phyloP scores from a whole-genome alignment of 1,284 basidiomycete genomes.

The Farysia itapuensis region DNA sequence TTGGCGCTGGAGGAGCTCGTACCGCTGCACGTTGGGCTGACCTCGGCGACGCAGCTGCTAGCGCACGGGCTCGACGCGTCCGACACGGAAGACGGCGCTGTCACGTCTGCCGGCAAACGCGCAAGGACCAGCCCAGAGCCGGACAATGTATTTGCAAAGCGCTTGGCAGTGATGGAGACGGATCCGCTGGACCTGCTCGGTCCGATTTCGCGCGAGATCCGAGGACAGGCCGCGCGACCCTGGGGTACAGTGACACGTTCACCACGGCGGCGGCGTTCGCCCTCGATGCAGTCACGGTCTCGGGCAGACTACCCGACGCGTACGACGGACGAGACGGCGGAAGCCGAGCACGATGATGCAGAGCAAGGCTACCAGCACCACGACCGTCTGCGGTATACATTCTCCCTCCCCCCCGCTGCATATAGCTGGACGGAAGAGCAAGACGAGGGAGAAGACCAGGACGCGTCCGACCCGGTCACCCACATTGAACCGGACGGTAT shows the following conservation, averaged over 20 bases:
- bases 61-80: conserved; percentile 1
- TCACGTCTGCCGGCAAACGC: conserved; percentile 3
- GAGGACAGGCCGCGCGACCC: conserved; percentile 12
- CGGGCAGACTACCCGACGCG: conserved; percentile 6
- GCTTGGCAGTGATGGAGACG: conserved; percentile 12
- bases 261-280: background rate
- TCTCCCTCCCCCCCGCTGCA: conserved; percentile 14
- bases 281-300: background rate
- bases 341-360: conserved; percentile 18
- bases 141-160: conserved; percentile 9
- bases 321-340: conserved; percentile 13
- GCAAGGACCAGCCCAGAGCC: conserved; percentile 10
- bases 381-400: conserved; percentile 21
- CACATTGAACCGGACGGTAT: conserved; percentile 24
- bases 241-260: conserved; percentile 14
- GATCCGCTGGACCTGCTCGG: conserved; percentile 31
- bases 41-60: conserved; percentile 12
- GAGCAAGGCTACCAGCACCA: conserved; percentile 10
- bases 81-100: background rate
- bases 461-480: conserved; percentile 1
- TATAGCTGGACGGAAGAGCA: conserved; percentile 14
- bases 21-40: conserved; percentile 13
- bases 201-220: conserved; percentile 23
- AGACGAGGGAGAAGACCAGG: conserved; percentile 1
- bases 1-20: conserved; percentile 44